These are phyloP conservation scores for Microstegium vimineum DNA, from an alignment of 176 grass and related monocot species.

Conservation along the genomic window DNA sequence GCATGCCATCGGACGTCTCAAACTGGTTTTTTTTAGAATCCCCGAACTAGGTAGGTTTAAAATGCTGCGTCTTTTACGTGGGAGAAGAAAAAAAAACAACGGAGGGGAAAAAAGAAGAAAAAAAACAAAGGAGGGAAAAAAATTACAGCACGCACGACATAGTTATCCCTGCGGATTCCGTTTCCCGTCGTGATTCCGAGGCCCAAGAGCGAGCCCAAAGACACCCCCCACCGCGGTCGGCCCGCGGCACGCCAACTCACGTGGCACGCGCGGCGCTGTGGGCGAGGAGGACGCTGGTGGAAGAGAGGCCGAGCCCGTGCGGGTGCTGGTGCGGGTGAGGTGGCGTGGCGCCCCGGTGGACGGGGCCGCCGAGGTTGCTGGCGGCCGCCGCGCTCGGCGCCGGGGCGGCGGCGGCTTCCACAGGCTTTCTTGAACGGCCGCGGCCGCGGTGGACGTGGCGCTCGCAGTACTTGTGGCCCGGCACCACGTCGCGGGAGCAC, in stretches of 20 bases:
- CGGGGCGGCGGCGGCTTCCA: slow-evolving; percentile 49
- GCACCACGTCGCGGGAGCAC: slow-evolving; percentile 87
- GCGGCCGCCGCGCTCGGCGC: background rate
- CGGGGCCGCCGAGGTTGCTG: background rate
- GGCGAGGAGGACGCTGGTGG: slow-evolving; percentile 50
- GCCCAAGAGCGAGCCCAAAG: background rate
- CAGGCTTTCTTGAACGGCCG: slow-evolving; percentile 99
- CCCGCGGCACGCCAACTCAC: background rate
- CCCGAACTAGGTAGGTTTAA: too few relatives aligned
- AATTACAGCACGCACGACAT: slow-evolving; percentile 27
- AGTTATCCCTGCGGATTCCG: slow-evolving; percentile 38
- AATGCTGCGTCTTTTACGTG: background rate
- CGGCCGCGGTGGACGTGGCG: slow-evolving; percentile 96
- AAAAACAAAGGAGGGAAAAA: background rate
- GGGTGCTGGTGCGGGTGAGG: slow-evolving; percentile 11
- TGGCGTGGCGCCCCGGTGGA: slow-evolving; percentile 6
- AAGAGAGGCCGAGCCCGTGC: slow-evolving; percentile 51
- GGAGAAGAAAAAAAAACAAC: too few relatives aligned
- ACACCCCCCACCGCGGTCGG: background rate
- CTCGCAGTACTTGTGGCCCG: slow-evolving; percentile 98
- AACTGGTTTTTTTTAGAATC: background rate
- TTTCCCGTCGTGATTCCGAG: too few relatives aligned
- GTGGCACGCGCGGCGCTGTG: slow-evolving; percentile 47
- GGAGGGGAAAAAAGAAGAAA: too few relatives aligned
- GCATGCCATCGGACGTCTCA: slow-evolving; percentile 22